Evolutionary conservation across 2,329 filamentous ascomycete genomes (phyloP).

Genomic region (Scedosporium dehoogii): DNA sequence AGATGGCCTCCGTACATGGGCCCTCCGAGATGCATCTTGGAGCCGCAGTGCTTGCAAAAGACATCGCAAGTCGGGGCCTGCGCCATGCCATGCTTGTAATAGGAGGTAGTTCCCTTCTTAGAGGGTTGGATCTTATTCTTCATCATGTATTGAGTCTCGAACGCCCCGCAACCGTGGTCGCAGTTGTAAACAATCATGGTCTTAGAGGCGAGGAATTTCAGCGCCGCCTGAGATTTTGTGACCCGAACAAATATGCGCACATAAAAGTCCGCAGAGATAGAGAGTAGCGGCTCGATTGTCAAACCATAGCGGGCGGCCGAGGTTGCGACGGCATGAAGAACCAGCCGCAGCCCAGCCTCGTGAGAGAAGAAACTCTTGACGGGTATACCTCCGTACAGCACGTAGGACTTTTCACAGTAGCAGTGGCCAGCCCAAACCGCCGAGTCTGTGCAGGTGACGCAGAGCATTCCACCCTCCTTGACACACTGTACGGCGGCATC

Average conservation of each 20-base stretch:
- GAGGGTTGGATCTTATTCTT: conserved; percentile 50
- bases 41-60: conserved; percentile 73
- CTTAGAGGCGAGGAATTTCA: conserved; percentile 84
- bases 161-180: conserved; percentile 83
- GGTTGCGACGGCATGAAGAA: conserved; percentile 71
- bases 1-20: conserved; percentile 93
- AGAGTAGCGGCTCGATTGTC: conserved; percentile 81
- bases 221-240: conserved; percentile 66
- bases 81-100: conserved; percentile 70
- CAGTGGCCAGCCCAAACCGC: conserved; percentile 90
- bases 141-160: conserved; percentile 71
- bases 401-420: conserved; percentile 88
- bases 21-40: conserved; percentile 77
- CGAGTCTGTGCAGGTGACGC: conserved; percentile 93
- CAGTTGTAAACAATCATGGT: conserved; percentile 92
- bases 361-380: conserved; percentile 79
- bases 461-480: conserved; percentile 73
- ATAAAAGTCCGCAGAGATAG: conserved; percentile 94
- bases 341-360: conserved; percentile 78
- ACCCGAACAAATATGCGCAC: conserved; percentile 80
- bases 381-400: conserved; percentile 85
- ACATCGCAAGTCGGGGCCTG: conserved; percentile 58
- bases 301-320: conserved; percentile 79
- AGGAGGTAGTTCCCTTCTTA: conserved; percentile 60
- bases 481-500: conserved; percentile 84